Conservation (phyloP, 2,329 filamentous ascomycete species). For the Paraconiothyrium brasiliense region DNA sequence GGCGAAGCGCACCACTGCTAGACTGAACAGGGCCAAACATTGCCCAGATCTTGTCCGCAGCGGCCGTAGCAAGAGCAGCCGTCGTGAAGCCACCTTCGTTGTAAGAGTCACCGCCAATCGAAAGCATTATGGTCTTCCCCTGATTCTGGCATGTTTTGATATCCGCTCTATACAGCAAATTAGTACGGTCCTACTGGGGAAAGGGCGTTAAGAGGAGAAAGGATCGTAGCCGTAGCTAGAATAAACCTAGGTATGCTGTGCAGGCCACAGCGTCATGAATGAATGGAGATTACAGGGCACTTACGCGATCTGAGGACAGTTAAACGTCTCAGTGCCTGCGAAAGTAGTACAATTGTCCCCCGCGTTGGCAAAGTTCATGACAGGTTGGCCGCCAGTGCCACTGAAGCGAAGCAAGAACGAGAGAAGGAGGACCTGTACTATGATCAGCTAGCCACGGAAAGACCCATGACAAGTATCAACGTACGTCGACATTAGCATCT, state of each 20-base stretch:
- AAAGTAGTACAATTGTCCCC: conserved; percentile 70
- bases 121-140: conserved; percentile 76
- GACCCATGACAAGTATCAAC: neutral
- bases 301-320: conserved; percentile 72
- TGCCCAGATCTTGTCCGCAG: conserved; percentile 72
- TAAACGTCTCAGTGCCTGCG: conserved; percentile 64
- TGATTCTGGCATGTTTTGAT: conserved; percentile 67
- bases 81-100: conserved; percentile 70
- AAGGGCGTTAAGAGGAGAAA: neutral
- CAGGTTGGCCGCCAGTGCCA: conserved; percentile 58
- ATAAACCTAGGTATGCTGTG: neutral
- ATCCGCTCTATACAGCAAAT: conserved; percentile 47
- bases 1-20: conserved; percentile 62
- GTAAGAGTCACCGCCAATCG: conserved; percentile 76
- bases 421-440: conserved; percentile 66
- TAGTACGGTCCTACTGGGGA: neutral
- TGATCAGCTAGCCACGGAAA: neutral
- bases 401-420: conserved; percentile 70
- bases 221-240: neutral
- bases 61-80: conserved; percentile 35
- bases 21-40: conserved; percentile 70
- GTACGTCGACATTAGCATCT: conserved; percentile 57
- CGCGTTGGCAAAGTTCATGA: conserved; percentile 72
- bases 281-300: conserved; percentile 30
- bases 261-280: neutral